Evolutionary conservation across 176 grass and related monocot genomes (phyloP).

Genomic region (Paspalum notatum): DNA sequence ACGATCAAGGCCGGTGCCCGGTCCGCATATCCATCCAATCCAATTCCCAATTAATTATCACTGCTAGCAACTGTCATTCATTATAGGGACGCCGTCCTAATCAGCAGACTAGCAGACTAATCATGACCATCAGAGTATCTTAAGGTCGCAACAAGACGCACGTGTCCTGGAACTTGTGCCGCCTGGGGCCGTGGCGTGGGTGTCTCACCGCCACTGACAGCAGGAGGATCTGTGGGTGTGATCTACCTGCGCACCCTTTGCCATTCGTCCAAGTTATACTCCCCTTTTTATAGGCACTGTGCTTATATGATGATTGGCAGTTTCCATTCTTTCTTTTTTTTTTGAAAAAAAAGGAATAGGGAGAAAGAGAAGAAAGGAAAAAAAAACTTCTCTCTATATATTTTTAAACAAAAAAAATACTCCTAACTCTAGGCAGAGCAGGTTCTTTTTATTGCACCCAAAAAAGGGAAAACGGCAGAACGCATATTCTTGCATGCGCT

Average conservation of each 20-base stretch:
- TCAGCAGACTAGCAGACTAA: too few species aligned
- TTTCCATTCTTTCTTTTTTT: too few species aligned
- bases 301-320: too few species aligned
- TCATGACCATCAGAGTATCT: neutral
- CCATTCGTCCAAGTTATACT: too few species aligned
- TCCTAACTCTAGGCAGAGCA: neutral
- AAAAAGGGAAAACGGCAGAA: too few species aligned
- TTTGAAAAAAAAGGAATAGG: neutral
- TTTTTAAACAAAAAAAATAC: neutral
- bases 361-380: neutral
- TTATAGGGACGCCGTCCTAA: neutral
- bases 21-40: neutral
- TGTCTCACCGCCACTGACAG: too few species aligned
- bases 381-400: neutral
- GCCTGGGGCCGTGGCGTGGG: too few species aligned
- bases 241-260: too few species aligned
- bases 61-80: neutral
- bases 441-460: slow-evolving; percentile 23
- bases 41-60: neutral
- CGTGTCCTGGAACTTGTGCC: slow-evolving; percentile 16
- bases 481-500: too few species aligned
- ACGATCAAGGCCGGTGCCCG: slow-evolving; percentile 23
- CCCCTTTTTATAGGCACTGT: too few species aligned
- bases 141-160: neutral
- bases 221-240: too few species aligned